phyloP scores from a whole-genome alignment of 352 stramenopile genomes.

The Globisporangium cederbergense region DNA sequence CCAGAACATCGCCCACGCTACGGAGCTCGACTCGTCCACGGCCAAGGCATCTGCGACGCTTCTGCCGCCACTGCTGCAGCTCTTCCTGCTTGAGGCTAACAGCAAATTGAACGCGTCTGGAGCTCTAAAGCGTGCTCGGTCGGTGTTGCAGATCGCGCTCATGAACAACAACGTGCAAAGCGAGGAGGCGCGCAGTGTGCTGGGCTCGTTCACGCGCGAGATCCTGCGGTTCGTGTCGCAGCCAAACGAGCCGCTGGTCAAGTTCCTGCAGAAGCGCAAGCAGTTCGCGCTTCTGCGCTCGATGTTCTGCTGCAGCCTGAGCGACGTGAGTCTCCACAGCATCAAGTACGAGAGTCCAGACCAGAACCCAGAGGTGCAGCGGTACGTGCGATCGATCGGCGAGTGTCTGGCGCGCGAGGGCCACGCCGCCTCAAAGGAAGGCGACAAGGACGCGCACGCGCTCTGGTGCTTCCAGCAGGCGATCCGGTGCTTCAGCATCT shows the following conservation, averaged over 20 bases:
- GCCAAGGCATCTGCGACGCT: conserved; percentile 47
- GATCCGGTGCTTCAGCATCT: conserved; percentile 69
- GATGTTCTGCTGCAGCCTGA: conserved; percentile 64
- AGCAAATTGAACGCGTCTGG: conserved; percentile 39
- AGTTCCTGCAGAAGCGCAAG: conserved; percentile 63
- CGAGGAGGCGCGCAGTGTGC: conserved; percentile 51
- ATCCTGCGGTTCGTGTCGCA: conserved; percentile 55
- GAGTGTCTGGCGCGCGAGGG: conserved; percentile 67
- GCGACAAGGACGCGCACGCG: conserved; percentile 33
- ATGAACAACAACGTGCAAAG: conserved; percentile 39
- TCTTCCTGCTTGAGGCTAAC: conserved; percentile 63
- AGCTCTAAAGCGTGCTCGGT: conserved; percentile 51
- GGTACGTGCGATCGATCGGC: conserved; percentile 58
- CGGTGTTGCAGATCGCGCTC: conserved; percentile 33
- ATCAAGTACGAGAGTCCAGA: conserved; percentile 30
- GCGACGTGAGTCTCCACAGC: conserved; percentile 49
- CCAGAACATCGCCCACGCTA: conserved; percentile 50
- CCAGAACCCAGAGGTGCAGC: conserved; percentile 29
- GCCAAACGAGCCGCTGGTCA: conserved; percentile 49
- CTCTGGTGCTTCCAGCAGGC: conserved; percentile 70
- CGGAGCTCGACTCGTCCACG: conserved; percentile 35
- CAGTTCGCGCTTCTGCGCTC: conserved; percentile 63
- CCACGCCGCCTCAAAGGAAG: conserved; percentile 31
- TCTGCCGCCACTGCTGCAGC: conserved; percentile 55
- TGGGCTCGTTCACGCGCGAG: conserved; percentile 53